Base-by-base conservation (phyloP, 2,329 filamentous ascomycete genomes). In the Sporothrix schenckii region DNA sequence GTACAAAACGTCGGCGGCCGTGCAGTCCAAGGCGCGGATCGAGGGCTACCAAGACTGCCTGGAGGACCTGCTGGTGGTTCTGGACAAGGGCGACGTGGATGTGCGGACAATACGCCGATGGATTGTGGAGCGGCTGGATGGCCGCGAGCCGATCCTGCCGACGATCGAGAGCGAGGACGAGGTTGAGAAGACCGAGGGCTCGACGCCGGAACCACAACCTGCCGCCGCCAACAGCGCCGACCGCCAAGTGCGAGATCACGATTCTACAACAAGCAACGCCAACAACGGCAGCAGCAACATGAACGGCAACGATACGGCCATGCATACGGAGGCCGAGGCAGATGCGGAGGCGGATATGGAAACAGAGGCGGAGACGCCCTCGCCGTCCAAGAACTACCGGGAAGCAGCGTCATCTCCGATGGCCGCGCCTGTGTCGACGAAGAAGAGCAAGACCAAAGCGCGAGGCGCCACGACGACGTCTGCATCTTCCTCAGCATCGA, bases 21-120 rank as follows among this genome's bases (percentile, higher is more conserved):
- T 92, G 65, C 90, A 95, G 78, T 85, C 90, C 66, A 89, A 90
- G 76, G 89, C 93, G 61, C 89, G 92, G 66, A 82, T 87, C 66
- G 90, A 94, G 52, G 95, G 95, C 34, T 98, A 97, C 76, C 94
- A 97, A 79, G 94, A 98, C 77, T 96, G 94, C 50, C 83, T 99
- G 50, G 93, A 97, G 74, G 94, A 98, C 75, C 83, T 99, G 5
- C 82, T 97, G n/a, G 81, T 85, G 19, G 96, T 97, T 75, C 82
- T 98, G 69, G 94, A 98, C 78, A 91, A 88, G 77, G 87, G 86
- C 63, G 92, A 95, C 79, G 92, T 92, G 16, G 94, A 97, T 79
- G 92, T 86, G 24, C 87, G 85, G 82, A 83, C 81, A 72, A 81
- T 90, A 69, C 81, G 88, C 69, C 82, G 82, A 77, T 91, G 88